These are phyloP conservation scores for Claviceps sp. DNA, from an alignment of 2,329 filamentous ascomycete genomes.

Conservation along the genomic window DNA sequence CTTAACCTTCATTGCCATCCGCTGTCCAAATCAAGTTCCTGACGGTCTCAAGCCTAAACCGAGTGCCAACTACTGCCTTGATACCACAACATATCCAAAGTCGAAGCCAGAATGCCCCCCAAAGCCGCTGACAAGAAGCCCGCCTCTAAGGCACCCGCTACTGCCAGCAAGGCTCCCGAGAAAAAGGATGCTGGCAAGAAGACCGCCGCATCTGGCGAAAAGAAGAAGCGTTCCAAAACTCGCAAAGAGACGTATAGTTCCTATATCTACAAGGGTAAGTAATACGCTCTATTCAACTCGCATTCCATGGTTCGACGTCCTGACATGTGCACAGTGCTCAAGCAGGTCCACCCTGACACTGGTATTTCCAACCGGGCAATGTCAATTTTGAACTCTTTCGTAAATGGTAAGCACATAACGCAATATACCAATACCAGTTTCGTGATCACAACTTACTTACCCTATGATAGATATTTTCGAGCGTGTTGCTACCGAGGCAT, in stretches of 20 bases:
- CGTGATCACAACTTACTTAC: too few species aligned
- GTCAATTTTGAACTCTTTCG: constrained; percentile 99
- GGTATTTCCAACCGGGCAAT: constrained; percentile 99
- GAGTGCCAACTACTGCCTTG: constrained; percentile 3
- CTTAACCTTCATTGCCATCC: constrained; percentile 29
- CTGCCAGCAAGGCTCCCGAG: constrained; percentile 59
- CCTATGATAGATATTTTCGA: constrained; percentile 76
- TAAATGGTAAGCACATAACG: constrained; percentile 60
- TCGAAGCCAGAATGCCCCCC: constrained; percentile 68
- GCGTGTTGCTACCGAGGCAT: constrained; percentile 95
- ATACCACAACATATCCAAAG: constrained; percentile 2
- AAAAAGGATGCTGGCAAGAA: constrained; percentile 99
- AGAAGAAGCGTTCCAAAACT: constrained; percentile 99
- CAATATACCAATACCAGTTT: too few species aligned
- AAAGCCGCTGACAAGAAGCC: constrained; percentile 99
- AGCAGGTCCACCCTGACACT: constrained; percentile 99
- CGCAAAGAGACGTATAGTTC: constrained; percentile 99
- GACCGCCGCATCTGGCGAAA: constrained; percentile 88
- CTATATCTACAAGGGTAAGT: constrained; percentile 97
- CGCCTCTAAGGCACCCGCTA: constrained; percentile 85
- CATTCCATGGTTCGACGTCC: neutral
- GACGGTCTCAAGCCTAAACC: constrained; percentile 6
- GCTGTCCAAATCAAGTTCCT: constrained; percentile 19
- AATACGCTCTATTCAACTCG: constrained; percentile 11
- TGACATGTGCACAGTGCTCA: constrained; percentile 57